Evolutionary conservation across 345 rosid genomes (phyloP), one percentile per base, ranked within the genome.

Genomic region (Gossypioides kirkii): DNA sequence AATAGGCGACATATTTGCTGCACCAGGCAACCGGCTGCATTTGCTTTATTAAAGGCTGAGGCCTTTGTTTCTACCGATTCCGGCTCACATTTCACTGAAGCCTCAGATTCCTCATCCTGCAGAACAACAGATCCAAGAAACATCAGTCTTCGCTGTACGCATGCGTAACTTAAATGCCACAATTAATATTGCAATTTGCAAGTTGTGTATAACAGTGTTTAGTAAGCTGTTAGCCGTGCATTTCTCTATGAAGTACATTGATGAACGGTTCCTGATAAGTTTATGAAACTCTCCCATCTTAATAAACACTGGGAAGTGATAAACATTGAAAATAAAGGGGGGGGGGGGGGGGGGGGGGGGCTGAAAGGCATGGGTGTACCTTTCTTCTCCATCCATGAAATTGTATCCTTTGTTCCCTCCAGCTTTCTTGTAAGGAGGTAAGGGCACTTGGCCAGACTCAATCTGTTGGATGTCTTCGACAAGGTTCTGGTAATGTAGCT

Each of bases 391-490:
- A 10, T 86, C 83, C 45, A 77, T 43, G 81, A 18, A 80, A n/a
- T 20, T 58, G 71, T 43, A 65, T 9, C 45, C 69, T 17, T 65
- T 20, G n/a, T 60, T 50, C 0, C 72, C 77, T 66, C 69, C 32
- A 0, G 53, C 32, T 71, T 84, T 86, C 67, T 62, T 77, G 74
- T 86, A 86, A 50, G 76, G 73, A 23, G 89, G 89, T 67, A 86
- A 61, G 28, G 87, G 87, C 14, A 82, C 73, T n/a, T 77, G 82
- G 12, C 89, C 86, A 22, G 84, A 67, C 54, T 86, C 89, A 59
- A 86, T 86, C 79, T 70, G 78, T 61, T 69, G 79, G n/a, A 86
- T 18, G 71, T 86, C 87, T 60, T 86, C 84, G 17, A 82, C 87
- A 8, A 86, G 84, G 67, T 62, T 50, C 73, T 86, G 78, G 64